Conservation (phyloP, 176 grass and related monocot genomes). For the Oryza brachyantha region DNA sequence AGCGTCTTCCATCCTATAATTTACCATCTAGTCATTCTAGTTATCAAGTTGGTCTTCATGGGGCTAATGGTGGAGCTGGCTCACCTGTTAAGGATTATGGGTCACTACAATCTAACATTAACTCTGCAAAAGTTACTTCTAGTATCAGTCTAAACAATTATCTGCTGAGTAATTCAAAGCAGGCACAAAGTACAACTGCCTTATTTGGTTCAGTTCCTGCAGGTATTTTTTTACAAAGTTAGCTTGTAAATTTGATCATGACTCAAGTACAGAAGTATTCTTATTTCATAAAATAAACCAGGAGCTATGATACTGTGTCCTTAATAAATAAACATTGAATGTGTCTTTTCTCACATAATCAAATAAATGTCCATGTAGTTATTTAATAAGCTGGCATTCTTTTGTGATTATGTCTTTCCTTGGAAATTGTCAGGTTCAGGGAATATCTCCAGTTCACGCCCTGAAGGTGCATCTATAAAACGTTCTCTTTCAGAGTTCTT, state of each 20-base stretch:
- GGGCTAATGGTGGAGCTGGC: conserved; percentile 18
- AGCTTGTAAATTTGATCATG: conserved; percentile 40
- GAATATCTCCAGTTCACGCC: conserved; percentile 30
- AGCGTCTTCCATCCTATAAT: conserved; percentile 35
- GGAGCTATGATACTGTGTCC: conserved; percentile 1
- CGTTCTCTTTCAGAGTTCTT: conserved; percentile 57
- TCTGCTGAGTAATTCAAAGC: conserved; percentile 28
- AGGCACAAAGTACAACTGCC: conserved; percentile 28
- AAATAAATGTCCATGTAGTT: conserved; percentile 19
- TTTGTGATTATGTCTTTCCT: conserved; percentile 8
- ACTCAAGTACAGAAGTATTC: conserved; percentile 27
- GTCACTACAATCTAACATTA: conserved; percentile 36
- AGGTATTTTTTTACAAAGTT: conserved; percentile 37
- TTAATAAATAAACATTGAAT: conserved; percentile 18
- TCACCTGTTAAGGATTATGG: conserved; percentile 34
- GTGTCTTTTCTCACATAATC: conserved; percentile 30
- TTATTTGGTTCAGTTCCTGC: conserved; percentile 38
- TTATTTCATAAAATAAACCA: conserved; percentile 35
- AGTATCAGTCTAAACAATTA: conserved; percentile 33
- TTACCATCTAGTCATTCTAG: conserved; percentile 34
- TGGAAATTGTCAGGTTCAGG: conserved; percentile 36
- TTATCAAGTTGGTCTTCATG: conserved; percentile 38
- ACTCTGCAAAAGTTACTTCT: conserved; percentile 22
- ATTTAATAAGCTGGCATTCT: neutral
- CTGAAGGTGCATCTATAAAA: conserved; percentile 55